Evolutionary conservation across 2,329 filamentous ascomycete species (phyloP), one percentile per base, ranked within the genome.

Genomic region (Tolypocladium album): DNA sequence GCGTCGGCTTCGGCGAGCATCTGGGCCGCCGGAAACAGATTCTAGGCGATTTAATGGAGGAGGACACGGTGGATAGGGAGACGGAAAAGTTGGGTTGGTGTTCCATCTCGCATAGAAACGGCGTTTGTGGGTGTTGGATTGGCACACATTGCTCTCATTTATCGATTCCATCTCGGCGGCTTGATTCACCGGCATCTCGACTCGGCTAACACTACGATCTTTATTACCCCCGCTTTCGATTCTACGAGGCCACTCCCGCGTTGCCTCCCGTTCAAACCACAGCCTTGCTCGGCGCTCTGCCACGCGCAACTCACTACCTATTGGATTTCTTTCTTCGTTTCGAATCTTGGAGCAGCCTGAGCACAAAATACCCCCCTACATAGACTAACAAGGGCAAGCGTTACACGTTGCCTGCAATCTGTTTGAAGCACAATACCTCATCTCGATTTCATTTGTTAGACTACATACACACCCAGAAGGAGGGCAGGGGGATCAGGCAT

Each of bases 1-100:
- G 86, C 88, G 11, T 88, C 89, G 50, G 89, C 90, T 38, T 85
- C 91, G 13, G 88, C 90, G 7, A 92, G 88, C 74, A 92, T 92
- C 65, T 88, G 89, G 78, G 87, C 88, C 58, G 85, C 86, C 39
- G 84, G 88, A 64, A 86, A 81, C 71, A 80, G 82, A 65, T 82
- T 87, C 67, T 87, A 75, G 73, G 58, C 40, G 59, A 58, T 40
- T 36, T 57, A 43, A 34, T 50, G 39, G 38, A 57, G 5, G 17
- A 57, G 39, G 55, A 43, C 3, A 31, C 3, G 27, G 27, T 31
- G 27, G 27, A 31, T 3, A 31, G 27, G 27, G 27, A 12, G 36
- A 24, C 27, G 47, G 55, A 62, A 64, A 65, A 61, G 58, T 64
- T 55, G 55, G 31, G 40, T 43, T 58, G 60, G 52, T 40, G 39